Conservation (phyloP, 2,329 filamentous ascomycete species). For the Fusarium dimerum region DNA sequence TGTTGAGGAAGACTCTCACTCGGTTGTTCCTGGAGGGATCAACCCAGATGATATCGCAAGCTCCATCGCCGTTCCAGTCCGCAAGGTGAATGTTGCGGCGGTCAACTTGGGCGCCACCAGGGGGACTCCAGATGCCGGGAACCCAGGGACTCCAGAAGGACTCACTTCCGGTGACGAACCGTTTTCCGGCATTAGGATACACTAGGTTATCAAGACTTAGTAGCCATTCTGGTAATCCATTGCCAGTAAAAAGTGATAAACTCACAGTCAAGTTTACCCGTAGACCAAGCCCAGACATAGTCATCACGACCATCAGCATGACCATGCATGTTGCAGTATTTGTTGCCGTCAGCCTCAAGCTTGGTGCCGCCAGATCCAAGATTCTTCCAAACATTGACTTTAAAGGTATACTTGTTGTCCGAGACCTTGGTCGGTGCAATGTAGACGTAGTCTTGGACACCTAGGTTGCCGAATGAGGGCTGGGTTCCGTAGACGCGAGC, state of each 20-base stretch:
- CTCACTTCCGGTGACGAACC: neutral
- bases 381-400: slow-evolving; percentile 11
- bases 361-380: slow-evolving; percentile 4
- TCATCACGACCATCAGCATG: slow-evolving; percentile 5
- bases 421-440: neutral
- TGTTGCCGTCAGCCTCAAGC: slow-evolving; percentile 13
- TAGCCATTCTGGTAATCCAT: too few species aligned
- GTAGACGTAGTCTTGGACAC: slow-evolving; percentile 16
- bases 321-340: slow-evolving; percentile 22
- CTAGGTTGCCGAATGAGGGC: neutral
- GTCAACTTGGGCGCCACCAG: neutral
- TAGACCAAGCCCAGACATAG: slow-evolving; percentile 16
- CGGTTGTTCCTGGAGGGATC: slow-evolving; percentile 4
- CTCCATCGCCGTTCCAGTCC: slow-evolving; percentile 9
- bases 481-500: slow-evolving; percentile 13
- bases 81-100: slow-evolving; percentile 7
- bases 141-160: slow-evolving; percentile 1
- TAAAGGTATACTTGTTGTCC: slow-evolving; percentile 2
- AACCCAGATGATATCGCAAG: slow-evolving; percentile 4
- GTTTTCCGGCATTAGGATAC: slow-evolving; percentile 3
- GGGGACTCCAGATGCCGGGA: neutral
- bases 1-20: slow-evolving; percentile 9
- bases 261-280: slow-evolving; percentile 2
- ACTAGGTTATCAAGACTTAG: neutral
- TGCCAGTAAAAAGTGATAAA: too few species aligned